A percentile compares a stretch with the other conserved stretches of the same genome.
These are phyloP conservation scores for Fusarium sp. DNA, from an alignment of 2,329 filamentous ascomycete genomes.

Conservation along the genomic window DNA sequence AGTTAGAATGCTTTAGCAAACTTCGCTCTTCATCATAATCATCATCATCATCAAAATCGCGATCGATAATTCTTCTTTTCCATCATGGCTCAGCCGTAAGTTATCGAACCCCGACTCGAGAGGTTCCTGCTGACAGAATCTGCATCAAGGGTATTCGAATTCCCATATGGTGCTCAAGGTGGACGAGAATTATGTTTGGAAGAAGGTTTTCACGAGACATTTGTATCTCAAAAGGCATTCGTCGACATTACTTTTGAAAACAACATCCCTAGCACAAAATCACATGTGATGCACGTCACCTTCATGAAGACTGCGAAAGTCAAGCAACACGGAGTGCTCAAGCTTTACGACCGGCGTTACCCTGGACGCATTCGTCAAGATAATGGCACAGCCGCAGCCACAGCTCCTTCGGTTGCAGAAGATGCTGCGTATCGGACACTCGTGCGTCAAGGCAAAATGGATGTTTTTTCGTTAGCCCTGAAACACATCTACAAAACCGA, in stretches of 20 bases:
- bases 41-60: background rate
- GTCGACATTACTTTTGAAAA: background rate
- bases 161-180: no score
- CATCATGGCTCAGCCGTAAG: background rate
- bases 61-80: no score
- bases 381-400: no score
- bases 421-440: background rate
- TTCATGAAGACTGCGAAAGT: background rate
- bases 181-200: accelerated
- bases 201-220: no score
- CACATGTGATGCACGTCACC: background rate
- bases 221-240: no score
- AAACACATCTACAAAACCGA: accelerated
- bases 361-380: background rate
- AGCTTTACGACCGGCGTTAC: background rate
- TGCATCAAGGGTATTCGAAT: background rate
- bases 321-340: background rate
- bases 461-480: background rate
- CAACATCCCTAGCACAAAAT: background rate
- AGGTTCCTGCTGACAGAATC: background rate
- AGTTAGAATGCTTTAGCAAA: no score
- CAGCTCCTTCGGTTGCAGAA: background rate
- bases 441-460: accelerated
- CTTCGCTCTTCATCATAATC: background rate
- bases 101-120: background rate